These are phyloP conservation scores for Tuber borchii DNA, from an alignment of 495 filamentous ascomycete species.

Conservation along the genomic window DNA sequence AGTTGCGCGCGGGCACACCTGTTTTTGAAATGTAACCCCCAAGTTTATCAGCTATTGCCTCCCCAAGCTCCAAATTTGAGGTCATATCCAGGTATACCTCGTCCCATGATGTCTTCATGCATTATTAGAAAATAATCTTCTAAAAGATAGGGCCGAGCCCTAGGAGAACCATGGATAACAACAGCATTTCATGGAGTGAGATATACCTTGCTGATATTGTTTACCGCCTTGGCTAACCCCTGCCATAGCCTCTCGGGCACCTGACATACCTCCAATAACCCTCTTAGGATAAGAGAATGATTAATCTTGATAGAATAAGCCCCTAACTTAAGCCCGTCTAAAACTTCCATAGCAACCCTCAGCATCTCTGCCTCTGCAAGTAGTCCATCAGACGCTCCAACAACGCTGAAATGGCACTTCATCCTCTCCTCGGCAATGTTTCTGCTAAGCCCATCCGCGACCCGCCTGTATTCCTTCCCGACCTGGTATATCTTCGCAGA, in stretches of 20 bases:
- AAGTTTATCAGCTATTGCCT: constrained; percentile 68
- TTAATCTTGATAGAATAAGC: constrained; percentile 81
- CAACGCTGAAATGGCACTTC: constrained; percentile 94
- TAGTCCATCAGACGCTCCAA: constrained; percentile 78
- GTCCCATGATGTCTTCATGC: constrained; percentile 50
- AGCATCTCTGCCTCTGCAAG: constrained; percentile 85
- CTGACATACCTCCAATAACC: constrained; percentile 82
- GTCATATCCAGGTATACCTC: constrained; percentile 84
- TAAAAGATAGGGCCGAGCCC: background rate
- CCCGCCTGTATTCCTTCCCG: constrained; percentile 58
- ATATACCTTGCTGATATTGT: constrained; percentile 61
- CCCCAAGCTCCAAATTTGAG: constrained; percentile 69
- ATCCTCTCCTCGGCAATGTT: constrained; percentile 63
- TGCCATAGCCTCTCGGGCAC: constrained; percentile 56
- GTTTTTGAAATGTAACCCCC: constrained; percentile 65
- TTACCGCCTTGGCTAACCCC: constrained; percentile 82
- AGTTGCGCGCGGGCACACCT: constrained; percentile 44
- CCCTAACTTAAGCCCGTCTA: constrained; percentile 62
- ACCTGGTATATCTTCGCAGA: constrained; percentile 79
- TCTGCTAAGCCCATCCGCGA: constrained; percentile 51
- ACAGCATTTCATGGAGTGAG: background rate
- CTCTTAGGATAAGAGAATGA: constrained; percentile 84
- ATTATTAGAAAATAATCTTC: background rate
- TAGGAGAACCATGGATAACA: background rate
- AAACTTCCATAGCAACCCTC: constrained; percentile 71